Percentiles rank a stretch among this genome's conserved stretches.
Conservation (phyloP, 257 asterid genomes). For the Haberlea rhodopensis region DNA sequence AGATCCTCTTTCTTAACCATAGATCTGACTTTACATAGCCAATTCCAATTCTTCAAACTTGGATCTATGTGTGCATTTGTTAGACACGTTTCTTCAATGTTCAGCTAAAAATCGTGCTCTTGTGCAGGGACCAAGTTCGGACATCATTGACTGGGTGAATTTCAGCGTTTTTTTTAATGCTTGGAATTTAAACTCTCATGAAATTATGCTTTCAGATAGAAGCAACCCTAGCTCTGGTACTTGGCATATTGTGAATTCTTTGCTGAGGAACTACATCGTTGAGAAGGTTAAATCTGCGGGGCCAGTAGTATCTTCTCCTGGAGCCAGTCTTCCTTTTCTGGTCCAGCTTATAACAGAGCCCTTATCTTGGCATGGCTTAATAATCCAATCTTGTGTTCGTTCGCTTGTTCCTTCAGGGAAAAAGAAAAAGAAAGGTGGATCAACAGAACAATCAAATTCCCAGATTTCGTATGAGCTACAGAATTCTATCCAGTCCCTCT, state of each 20-base stretch:
- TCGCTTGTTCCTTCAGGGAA: conserved; percentile 68
- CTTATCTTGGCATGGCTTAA: conserved; percentile 78
- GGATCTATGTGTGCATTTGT: not conserved
- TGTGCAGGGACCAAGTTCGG: conserved; percentile 52
- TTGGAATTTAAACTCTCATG: conserved; percentile 68
- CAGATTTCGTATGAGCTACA: conserved; percentile 44
- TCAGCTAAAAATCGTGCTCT: not conserved
- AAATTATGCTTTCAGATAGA: conserved; percentile 37
- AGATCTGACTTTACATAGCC: not conserved
- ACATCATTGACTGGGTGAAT: conserved; percentile 74
- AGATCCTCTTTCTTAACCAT: not conserved
- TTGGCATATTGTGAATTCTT: conserved; percentile 66
- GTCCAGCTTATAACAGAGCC: conserved; percentile 86
- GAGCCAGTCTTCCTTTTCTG: conserved; percentile 52
- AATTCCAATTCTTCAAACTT: conserved; percentile 1
- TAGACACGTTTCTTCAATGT: not conserved
- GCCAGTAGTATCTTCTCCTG: conserved; percentile 58
- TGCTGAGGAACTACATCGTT: conserved; percentile 49
- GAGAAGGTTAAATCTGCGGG: conserved; percentile 58
- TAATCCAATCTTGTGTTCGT: conserved; percentile 69
- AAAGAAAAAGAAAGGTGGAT: conserved; percentile 86
- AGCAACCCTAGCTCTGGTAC: conserved; percentile 34
- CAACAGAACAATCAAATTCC: conserved; percentile 49
- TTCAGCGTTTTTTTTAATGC: conserved; percentile 81
- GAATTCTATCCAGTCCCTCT: conserved; percentile 57